phyloP scores from a whole-genome alignment of 345 rosid species.

The Raphanus sativus region DNA sequence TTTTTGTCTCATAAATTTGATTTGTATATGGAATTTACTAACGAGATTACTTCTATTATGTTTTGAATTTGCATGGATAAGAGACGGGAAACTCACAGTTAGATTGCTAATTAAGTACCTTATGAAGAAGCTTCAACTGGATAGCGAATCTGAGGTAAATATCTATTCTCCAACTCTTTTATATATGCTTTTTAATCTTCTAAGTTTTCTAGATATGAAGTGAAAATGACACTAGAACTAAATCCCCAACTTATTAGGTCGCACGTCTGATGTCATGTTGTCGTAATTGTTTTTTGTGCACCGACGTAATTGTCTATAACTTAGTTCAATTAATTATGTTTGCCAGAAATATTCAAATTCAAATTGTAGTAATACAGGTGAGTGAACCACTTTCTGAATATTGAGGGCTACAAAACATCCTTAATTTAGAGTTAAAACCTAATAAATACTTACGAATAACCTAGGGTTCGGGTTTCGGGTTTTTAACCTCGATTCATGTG shows the following conservation, averaged over 20 bases:
- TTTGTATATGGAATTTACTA: neutral
- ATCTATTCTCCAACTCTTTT: slow-evolving; percentile 8
- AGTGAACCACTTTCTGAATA: slow-evolving; percentile 18
- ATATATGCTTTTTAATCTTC: neutral
- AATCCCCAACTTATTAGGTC: slow-evolving; percentile 37
- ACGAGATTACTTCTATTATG: slow-evolving; percentile 17
- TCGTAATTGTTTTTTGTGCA: slow-evolving; percentile 12
- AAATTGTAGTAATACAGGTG: slow-evolving; percentile 9
- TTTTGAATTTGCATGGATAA: slow-evolving; percentile 38
- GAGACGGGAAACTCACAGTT: slow-evolving; percentile 96
- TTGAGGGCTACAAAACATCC: slow-evolving; percentile 33
- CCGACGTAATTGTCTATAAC: neutral
- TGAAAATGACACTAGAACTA: slow-evolving; percentile 36
- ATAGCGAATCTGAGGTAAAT: slow-evolving; percentile 91
- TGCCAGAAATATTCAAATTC: slow-evolving; percentile 10
- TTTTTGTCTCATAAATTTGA: neutral
- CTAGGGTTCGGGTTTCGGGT: slow-evolving; percentile 6
- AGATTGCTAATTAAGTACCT: slow-evolving; percentile 86
- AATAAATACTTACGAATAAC: slow-evolving; percentile 4
- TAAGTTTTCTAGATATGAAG: slow-evolving; percentile 11
- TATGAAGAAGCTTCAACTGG: slow-evolving; percentile 82
- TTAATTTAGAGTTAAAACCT: slow-evolving; percentile 22
- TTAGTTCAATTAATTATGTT: slow-evolving; percentile 13
- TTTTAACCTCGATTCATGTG: neutral
- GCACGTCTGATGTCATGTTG: slow-evolving; percentile 36